Evolutionary conservation across 129 eudicot species (phyloP), one percentile per base, ranked within the genome.

Genomic region (Solidago caesia): DNA sequence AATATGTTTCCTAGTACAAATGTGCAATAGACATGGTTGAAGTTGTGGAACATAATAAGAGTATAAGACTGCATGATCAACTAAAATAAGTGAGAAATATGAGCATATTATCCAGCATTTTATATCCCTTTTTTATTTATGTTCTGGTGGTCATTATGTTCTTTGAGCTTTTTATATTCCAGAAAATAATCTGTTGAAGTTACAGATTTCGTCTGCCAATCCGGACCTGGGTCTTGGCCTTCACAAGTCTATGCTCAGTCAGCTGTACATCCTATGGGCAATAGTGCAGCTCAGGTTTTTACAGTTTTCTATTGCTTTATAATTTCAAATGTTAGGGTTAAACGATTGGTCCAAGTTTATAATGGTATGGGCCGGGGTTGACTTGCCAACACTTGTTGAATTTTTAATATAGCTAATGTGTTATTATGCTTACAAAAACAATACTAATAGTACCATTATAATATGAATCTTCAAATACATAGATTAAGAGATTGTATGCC

Each of bases 221-320:
- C 99, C 79, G 99, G 97, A 74, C 97, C 97, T 66, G 99, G 99
- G 52, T 70, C 91, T 77, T 95, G 97, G 99, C 94, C 99, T 76
- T 89, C 97, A 61, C 77, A 46, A 74, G 85, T 91, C 45, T 95
- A 95, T 84, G 91, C 97, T 68, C 83, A 95, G 69, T 88, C 99
- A 70, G 96, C 99, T 75, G 21, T 95, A 58, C 82, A 82, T 87
- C 99, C 99, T 64, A 95, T 95, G 97, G 97, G 87, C 72, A 89
- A 85, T 72, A 95, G 99, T 79, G 96, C 95, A 29, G 96, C 97
- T 72, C 97, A 95, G 99, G 99, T 95, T 88, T 78, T 76, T 67
- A 61, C 77, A 25, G 48, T 71, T 53, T 26, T 78, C 72, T 64
- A 71, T 45, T 71, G 25, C 64, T 62, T 63, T 15, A 71, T 7